phyloP scores from a whole-genome alignment of 2,329 filamentous ascomycete species.

The Epichloe scottii region DNA sequence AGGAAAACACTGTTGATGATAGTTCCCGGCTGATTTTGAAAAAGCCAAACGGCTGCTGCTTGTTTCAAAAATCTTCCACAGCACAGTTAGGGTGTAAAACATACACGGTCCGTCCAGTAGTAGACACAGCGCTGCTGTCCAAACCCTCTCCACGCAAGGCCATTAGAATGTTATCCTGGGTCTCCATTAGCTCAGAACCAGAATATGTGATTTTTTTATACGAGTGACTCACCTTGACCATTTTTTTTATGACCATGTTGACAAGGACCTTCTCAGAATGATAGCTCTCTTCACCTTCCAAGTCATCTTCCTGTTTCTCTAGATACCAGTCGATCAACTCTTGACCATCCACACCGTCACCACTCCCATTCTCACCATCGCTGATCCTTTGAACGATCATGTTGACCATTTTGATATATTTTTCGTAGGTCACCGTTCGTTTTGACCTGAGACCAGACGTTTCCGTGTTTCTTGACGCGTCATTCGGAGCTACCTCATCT shows the following conservation, averaged over 20 bases:
- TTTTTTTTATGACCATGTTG: conserved; percentile 80
- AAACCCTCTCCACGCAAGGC: conserved; percentile 56
- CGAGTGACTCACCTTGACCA: conserved; percentile 67
- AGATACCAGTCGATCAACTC: conserved; percentile 80
- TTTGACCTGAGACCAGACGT: conserved; percentile 35
- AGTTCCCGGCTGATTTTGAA: background rate
- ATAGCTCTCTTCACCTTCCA: conserved; percentile 71
- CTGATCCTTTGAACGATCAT: conserved; percentile 70
- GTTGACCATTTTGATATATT: conserved; percentile 86
- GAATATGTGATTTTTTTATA: too few relatives aligned
- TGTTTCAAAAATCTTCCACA: conserved; percentile 47
- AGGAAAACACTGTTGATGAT: background rate
- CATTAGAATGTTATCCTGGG: conserved; percentile 77
- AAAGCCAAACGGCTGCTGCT: background rate
- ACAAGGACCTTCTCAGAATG: conserved; percentile 61
- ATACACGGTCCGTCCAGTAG: conserved; percentile 48
- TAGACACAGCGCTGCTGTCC: conserved; percentile 32
- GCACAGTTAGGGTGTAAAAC: conserved; percentile 91
- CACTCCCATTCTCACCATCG: conserved; percentile 62
- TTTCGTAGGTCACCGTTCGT: conserved; percentile 89
- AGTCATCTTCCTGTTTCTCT: conserved; percentile 75
- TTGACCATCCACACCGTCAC: conserved; percentile 77
- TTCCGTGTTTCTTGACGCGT: conserved; percentile 14
- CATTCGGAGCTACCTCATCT: conserved; percentile 22
- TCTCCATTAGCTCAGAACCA: conserved; percentile 16